These are phyloP conservation scores for Neurospora sp. DNA, from an alignment of 495 filamentous ascomycete genomes.

Conservation along the genomic window DNA sequence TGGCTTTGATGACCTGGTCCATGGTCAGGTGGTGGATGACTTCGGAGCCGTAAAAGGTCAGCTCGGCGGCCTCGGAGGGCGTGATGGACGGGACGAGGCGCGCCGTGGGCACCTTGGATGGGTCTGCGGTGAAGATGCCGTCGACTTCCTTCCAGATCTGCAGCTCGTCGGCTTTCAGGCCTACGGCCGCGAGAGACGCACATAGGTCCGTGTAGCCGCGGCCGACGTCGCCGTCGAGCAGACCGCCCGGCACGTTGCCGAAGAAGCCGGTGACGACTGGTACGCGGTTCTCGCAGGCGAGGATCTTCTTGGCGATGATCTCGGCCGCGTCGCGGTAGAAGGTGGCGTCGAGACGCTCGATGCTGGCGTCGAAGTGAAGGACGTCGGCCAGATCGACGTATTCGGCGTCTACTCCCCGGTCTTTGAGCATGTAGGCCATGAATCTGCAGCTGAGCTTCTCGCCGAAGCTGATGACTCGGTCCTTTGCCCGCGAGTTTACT, in stretches of 20 bases:
- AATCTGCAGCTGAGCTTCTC: conserved; percentile 89
- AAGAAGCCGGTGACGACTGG: conserved; percentile 83
- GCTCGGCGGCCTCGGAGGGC: conserved; percentile 77
- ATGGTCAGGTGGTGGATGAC: conserved; percentile 98
- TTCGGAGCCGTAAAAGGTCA: conserved; percentile 89
- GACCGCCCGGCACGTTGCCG: conserved; percentile 69
- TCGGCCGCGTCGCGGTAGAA: conserved; percentile 69
- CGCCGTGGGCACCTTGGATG: conserved; percentile 78
- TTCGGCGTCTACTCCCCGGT: conserved; percentile 65
- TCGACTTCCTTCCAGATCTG: conserved; percentile 94
- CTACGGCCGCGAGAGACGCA: conserved; percentile 72
- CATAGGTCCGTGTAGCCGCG: conserved; percentile 88
- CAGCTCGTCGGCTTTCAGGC: conserved; percentile 63
- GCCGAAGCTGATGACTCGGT: conserved; percentile 83
- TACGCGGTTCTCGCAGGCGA: conserved; percentile 56
- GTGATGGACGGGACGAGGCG: conserved; percentile 67
- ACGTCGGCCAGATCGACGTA: conserved; percentile 79
- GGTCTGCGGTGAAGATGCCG: conserved; percentile 84
- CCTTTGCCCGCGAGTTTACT: conserved; percentile 72
- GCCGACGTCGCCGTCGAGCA: conserved; percentile 67
- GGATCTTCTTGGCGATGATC: conserved; percentile 55
- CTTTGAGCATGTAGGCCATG: conserved; percentile 71
- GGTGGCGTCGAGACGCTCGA: conserved; percentile 55
- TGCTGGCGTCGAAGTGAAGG: conserved; percentile 46
- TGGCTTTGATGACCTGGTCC: conserved; percentile 91